Base-by-base conservation (phyloP, 2,329 filamentous ascomycete genomes). In the Rhinocladiella similis region DNA sequence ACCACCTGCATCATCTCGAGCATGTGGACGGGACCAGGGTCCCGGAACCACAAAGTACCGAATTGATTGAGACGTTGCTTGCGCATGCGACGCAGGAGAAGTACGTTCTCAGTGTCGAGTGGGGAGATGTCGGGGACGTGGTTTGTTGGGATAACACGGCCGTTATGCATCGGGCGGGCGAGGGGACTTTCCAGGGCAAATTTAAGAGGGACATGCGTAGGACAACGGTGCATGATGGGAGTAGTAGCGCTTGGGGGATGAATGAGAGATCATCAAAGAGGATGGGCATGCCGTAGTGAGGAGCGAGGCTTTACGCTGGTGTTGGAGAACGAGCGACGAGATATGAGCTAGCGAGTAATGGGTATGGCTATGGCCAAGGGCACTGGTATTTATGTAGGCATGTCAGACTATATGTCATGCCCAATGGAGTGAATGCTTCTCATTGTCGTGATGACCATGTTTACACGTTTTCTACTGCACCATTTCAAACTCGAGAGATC, bases 81-180 rank as follows among this genome's bases (percentile, higher is more conserved):
- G 63, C 63, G 1, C 80, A 83, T 64, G 76, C 73, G 0, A 77
- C 75, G 3, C 76, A 80, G 67, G 67, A 73, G 0, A 78, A 79
- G 64, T 80, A 80, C 61, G 66, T 74, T 0, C 56, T 78, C 6
- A 72, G 69, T 3, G 72, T 83, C 2, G 66, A 71, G 41, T 85
- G 82, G 82, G 60, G 76, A 22, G 65, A 75, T 4, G 62, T 68
- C 0, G 75, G 79, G 0, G 83, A 85, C 64, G 45, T 85, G 56
- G 67, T 85, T 14, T 73, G 82, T 19, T 85, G 83, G 83, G 83
- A 86, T 61, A 85, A 85, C 64, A 79, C 79, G 0, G 77, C 74
- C 46, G 78, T 80, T 7, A 75, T 85, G 73, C 83, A 86, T 67
- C 68, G 81, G 2, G 80, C 80, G 0, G 75, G 73, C 1, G 71